These are phyloP conservation scores for Neonectria ditissima DNA, from an alignment of 2,329 filamentous ascomycete genomes.

Conservation along the genomic window DNA sequence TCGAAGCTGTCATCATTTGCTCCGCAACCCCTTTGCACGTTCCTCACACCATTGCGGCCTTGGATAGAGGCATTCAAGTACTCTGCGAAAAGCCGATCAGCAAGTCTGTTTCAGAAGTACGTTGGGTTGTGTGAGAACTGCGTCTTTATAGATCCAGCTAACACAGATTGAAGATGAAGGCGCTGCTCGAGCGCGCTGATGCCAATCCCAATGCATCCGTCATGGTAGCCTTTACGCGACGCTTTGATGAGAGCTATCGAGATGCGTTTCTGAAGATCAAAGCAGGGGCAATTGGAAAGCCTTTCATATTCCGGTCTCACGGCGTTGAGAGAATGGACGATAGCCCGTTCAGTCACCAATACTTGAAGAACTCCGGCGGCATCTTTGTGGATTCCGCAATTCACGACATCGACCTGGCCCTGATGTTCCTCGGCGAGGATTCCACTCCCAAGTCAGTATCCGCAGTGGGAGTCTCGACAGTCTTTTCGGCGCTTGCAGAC, in stretches of 20 bases:
- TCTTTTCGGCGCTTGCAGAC: neutral
- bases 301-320: neutral
- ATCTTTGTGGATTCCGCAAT: slow-evolving; percentile 6
- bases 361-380: slow-evolving; percentile 5
- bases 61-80: neutral
- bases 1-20: neutral
- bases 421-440: slow-evolving; percentile 1
- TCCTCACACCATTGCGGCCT: neutral
- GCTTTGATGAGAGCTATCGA: slow-evolving; percentile 12
- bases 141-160: neutral
- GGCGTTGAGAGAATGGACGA: neutral
- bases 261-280: neutral
- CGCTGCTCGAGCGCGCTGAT: neutral
- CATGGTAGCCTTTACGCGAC: neutral
- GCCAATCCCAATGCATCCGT: neutral
- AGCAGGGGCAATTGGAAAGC: neutral
- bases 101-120: neutral
- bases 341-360: slow-evolving; percentile 1
- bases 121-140: neutral
- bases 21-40: neutral
- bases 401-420: slow-evolving; percentile 3
- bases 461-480: neutral
- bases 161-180: neutral
- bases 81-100: neutral
- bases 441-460: slow-evolving; percentile 3